phyloP scores from a whole-genome alignment of 208 protist genomes.

The Leishmania guyanensis region DNA sequence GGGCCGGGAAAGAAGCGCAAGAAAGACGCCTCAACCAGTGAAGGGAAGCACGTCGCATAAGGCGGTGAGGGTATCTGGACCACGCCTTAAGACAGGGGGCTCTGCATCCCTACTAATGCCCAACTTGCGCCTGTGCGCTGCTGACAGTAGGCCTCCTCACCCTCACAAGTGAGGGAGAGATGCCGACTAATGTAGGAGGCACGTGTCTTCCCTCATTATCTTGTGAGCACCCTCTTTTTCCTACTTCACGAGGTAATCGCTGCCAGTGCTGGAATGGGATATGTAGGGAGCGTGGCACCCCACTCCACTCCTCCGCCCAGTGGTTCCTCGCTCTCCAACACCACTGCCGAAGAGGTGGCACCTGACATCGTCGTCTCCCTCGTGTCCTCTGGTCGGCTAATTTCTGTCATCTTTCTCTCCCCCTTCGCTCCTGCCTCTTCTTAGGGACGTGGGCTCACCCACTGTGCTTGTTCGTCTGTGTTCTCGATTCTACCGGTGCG shows the following conservation, averaged over 20 bases:
- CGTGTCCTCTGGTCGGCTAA: not conserved
- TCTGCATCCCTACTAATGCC: not conserved
- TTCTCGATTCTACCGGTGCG: not conserved
- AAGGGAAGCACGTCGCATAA: too few relatives aligned
- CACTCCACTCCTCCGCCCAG: not conserved
- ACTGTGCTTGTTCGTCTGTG: not conserved
- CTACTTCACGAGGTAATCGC: not conserved
- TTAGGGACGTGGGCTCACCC: not conserved
- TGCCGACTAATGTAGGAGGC: not conserved
- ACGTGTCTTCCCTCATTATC: not conserved
- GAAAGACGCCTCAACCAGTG: too few relatives aligned
- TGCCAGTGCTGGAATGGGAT: not conserved
- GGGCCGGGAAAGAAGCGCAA: too few relatives aligned
- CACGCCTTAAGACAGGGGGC: not conserved
- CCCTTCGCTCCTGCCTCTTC: not conserved
- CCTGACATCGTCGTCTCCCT: not conserved
- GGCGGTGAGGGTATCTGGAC: too few relatives aligned
- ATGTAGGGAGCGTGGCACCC: not conserved
- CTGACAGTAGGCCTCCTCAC: not conserved
- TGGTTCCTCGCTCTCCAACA: not conserved
- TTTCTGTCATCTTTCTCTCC: too few relatives aligned
- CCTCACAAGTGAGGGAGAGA: not conserved
- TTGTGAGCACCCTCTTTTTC: not conserved
- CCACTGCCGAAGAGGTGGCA: not conserved
- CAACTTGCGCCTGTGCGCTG: not conserved